Evolutionary conservation across 2,329 filamentous ascomycete genomes (phyloP).

Genomic region (Pyrenophora graminea): DNA sequence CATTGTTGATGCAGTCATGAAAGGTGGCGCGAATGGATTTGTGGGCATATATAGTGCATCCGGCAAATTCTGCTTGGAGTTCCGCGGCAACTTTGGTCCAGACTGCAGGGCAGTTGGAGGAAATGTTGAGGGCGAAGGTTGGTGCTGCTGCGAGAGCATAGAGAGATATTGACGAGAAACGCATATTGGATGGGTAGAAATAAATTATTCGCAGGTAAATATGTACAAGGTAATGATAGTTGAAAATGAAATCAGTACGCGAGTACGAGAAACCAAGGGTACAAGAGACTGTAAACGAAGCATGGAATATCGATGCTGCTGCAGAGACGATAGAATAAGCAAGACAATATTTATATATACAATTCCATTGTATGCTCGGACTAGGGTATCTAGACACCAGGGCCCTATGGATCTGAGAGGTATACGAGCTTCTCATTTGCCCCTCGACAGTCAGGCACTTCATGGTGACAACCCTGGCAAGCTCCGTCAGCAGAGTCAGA

Average conservation of each 20-base stretch:
- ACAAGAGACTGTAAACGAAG: background rate
- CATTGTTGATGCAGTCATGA: slow-evolving; percentile 37
- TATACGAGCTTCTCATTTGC: too few relatives aligned
- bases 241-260: too few relatives aligned
- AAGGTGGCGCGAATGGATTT: slow-evolving; percentile 30
- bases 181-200: background rate
- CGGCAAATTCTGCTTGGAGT: slow-evolving; percentile 20
- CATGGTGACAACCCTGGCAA: background rate
- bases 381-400: too few relatives aligned
- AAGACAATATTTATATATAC: background rate
- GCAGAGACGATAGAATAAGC: background rate
- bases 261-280: background rate
- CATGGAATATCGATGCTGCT: background rate
- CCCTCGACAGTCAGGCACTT: too few relatives aligned
- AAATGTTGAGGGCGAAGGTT: background rate
- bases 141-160: background rate
- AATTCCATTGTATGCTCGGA: too few relatives aligned
- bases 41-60: slow-evolving; percentile 28
- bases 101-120: slow-evolving; percentile 21
- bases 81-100: slow-evolving; percentile 25
- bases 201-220: too few relatives aligned
- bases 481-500: background rate
- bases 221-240: background rate
- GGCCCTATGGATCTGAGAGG: too few relatives aligned
- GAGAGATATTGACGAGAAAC: background rate